A percentile compares a stretch with the other conserved stretches of the same genome.
Conservation (phyloP, 768 basidiomycete genomes). For the Strobilomyces confusus region DNA sequence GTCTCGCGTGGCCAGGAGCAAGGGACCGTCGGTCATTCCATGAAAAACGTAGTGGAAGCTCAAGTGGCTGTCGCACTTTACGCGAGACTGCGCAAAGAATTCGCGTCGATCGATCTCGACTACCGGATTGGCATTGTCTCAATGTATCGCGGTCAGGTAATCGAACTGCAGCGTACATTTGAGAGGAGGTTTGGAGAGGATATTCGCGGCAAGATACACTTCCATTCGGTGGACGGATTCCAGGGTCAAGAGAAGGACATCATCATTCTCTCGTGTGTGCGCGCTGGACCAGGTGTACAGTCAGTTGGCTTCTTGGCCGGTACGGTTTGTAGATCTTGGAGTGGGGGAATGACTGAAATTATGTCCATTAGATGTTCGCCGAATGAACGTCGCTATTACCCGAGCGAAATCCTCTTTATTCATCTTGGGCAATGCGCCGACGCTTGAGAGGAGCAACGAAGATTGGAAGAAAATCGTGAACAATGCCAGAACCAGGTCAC, state of each 20-base stretch:
- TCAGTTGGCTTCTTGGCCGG: constrained; percentile 88
- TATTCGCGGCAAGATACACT: constrained; percentile 72
- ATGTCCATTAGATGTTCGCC: constrained; percentile 54
- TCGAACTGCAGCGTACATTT: constrained; percentile 70
- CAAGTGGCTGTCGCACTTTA: constrained; percentile 76
- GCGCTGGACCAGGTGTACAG: constrained; percentile 81
- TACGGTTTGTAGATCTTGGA: constrained; percentile 23
- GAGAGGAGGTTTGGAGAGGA: constrained; percentile 64
- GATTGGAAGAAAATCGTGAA: constrained; percentile 75
- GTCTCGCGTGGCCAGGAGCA: constrained; percentile 64
- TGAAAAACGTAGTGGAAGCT: constrained; percentile 73
- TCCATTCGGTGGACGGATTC: constrained; percentile 98
- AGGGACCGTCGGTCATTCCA: constrained; percentile 53
- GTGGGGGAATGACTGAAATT: constrained; percentile 2
- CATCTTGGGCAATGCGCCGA: constrained; percentile 86
- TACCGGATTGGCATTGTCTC: constrained; percentile 72
- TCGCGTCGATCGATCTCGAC: constrained; percentile 48
- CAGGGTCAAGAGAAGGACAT: constrained; percentile 99
- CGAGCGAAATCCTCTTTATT: constrained; percentile 93
- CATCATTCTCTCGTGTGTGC: constrained; percentile 95
- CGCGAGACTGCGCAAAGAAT: constrained; percentile 63
- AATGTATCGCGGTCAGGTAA: constrained; percentile 91
- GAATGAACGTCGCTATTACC: constrained; percentile 99
- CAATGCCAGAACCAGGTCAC: constrained; percentile 65
- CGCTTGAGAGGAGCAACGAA: constrained; percentile 79